phyloP scores from a whole-genome alignment of 1,284 basidiomycete genomes.

The Quambalaria eucalypti region DNA sequence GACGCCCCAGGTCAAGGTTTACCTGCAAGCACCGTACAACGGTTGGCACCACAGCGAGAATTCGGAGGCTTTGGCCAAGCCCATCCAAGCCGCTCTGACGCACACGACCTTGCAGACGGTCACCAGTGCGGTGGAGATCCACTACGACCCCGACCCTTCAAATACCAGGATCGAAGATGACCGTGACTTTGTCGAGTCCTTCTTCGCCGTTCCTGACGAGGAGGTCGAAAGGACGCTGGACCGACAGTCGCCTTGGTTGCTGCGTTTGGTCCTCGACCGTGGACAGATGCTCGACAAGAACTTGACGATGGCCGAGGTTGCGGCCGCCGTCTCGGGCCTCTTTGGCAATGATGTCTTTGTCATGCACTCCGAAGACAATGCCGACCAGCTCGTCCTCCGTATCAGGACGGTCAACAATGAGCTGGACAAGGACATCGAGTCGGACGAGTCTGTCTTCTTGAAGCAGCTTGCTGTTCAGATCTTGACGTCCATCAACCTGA shows the following conservation, averaged over 20 bases:
- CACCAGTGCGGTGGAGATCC: constrained; percentile 91
- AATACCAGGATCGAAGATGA: constrained; percentile 95
- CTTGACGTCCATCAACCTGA: constrained; percentile 82
- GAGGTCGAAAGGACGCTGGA: constrained; percentile 84
- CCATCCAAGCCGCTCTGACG: constrained; percentile 82
- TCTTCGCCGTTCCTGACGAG: constrained; percentile 98
- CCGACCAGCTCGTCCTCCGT: constrained; percentile 91
- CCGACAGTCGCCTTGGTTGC: constrained; percentile 89
- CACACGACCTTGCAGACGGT: constrained; percentile 91
- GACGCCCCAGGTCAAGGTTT: constrained; percentile 88
- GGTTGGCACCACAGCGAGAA: constrained; percentile 28
- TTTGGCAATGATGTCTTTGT: constrained; percentile 96
- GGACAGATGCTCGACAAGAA: constrained; percentile 97
- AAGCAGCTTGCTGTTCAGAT: constrained; percentile 92
- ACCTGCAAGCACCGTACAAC: constrained; percentile 50
- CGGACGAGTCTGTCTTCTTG: constrained; percentile 88
- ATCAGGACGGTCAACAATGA: constrained; percentile 80
- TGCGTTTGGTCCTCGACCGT: constrained; percentile 91
- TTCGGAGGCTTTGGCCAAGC: constrained; percentile 60
- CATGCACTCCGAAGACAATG: constrained; percentile 98
- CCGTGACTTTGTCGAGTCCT: constrained; percentile 88
- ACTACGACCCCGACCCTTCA: constrained; percentile 90
- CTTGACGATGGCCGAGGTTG: constrained; percentile 89
- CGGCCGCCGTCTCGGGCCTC: constrained; percentile 81
- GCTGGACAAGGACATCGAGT: constrained; percentile 66